Base-by-base conservation (phyloP, 2,329 filamentous ascomycete genomes). In the Trichophyton verrucosum region DNA sequence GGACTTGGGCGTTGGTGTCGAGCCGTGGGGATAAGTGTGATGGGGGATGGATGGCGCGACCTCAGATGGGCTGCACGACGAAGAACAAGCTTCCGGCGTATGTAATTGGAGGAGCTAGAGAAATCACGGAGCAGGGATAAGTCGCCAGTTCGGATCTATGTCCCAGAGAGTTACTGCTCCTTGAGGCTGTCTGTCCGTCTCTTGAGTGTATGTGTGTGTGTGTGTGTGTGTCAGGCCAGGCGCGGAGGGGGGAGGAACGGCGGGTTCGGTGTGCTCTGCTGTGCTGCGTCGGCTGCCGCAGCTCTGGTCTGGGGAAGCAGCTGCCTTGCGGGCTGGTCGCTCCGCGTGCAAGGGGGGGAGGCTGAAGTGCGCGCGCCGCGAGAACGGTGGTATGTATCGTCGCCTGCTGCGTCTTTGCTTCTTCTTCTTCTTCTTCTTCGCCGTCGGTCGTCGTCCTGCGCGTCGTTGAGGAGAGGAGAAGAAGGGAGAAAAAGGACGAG, bases 1-100 rank as follows among this genome's bases (percentile, higher is more conserved):
- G 63, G 68, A 69, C 17, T 59, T 59, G 57, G 42, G 40, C 38
- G 20, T 44, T 59, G 15, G 38, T 46, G 56, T 40, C 56, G 42
- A 20, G 20, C 20, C 57, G 55, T 57, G 55, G 55, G 55, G 38
- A 57, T 57, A 57, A 57, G n/a, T 20, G 38, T 57, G 38, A 57
- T 57, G 55, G 30, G 40, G 49, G 30, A 57, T 58, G 56, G 56
- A 58, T 59, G 42, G 57, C 57, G 57, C 57, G 57, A 59, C 57
- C 38, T 59, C 27, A 22, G 20, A 47, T 20, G 24, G 57, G 57
- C 57, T 59, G 57, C 57, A 59, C 57, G 13, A 59, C 57, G 42
- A 59, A 20, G 40, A 59, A 59, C 33, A 33, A 59, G 57, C 38
- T 33, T 59, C 42, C 40, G 27, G 42, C 7, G 20, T 24, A 59